Evolutionary conservation across 2,329 filamentous ascomycete species (phyloP), one percentile per base, ranked within the genome.

Genomic region (Beauveria sp.): DNA sequence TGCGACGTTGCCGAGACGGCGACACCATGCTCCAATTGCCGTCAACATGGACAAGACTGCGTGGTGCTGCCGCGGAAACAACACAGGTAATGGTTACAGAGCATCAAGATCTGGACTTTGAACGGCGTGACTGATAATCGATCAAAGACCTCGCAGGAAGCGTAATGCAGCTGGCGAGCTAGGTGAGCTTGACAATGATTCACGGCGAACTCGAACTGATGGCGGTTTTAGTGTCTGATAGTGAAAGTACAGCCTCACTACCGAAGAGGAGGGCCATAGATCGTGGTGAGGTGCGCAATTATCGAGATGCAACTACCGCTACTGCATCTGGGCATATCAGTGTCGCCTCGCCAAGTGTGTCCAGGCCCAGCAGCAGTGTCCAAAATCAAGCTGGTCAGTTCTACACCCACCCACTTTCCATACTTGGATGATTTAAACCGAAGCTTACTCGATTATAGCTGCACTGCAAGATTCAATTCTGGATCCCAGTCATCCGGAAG

Each of bases 161-260:
- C 53, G 53, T 26, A 46, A 56, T 56, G 53, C 53, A 6, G 45
- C 40, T 22, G 53, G 53, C n/a, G 53, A 56, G 42, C 42, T 56
- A 34, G 40, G 53, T 56, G 12, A 22, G 53, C 24, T 12, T 20
- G n/a, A 22, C 20, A 12, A 24, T 12, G n/a, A 12, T 14, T 20
- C 5, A 12, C 3, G n/a, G 5, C 20, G 20, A 12, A 12, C 20
- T 46, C n/a, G 45, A 14, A 14, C n/a, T 12, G 3, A n/a, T 10
- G 12, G 1, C 45, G 0, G 24, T 12, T 22, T 3, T 46, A 46
- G 45, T 46, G 20, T 46, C 45, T 46, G 20, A 46, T 6, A 14
- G 8, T 14, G 45, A 46, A 4, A 7, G 10, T n/a, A 24, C 45
- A 12, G 45, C 4, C 10, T 20, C 12, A 2, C 20, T 12, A 24